Base-by-base conservation (phyloP, 176 grass and related monocot species). In the Musa itinerans region DNA sequence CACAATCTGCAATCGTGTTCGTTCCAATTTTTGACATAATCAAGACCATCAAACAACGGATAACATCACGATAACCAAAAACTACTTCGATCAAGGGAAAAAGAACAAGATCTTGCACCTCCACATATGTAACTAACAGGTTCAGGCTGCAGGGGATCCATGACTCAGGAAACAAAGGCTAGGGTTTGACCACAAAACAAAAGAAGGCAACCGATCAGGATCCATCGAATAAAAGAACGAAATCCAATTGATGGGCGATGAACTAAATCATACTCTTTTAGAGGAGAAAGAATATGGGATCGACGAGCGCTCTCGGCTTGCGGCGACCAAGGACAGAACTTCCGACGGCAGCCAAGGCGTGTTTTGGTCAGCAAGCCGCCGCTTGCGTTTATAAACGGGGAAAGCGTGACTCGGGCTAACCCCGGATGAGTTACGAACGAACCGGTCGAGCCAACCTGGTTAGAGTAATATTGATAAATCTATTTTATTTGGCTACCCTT, bases 71-170 rank as follows among this genome's bases (percentile, higher is more conserved):
- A 24, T 15, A 29, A 49, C 19, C 11, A 2, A 58, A 43, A 23
- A 14, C 26, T 13, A 34, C 23, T 9, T 56, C 9, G 77, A 17
- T 63, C 10, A 69, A 72, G 14, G 48, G 10, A 65, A 4, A 11
- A 81, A 8, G 1, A 16, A n/a, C 11, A 48, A 72, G 16, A 5
- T n/a, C 34, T 55, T 54, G 16, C 72, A 85, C 83, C 83, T 85
- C 83, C 83, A 25, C 83, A 86, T 25, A 66, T 68, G 68, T 86
- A 86, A 57, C 63, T 67, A 5, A 86, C 83, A 16, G 83, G 83
- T 19, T 86, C 83, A 29, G 83, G 78, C 20, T 81, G 83, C 77
- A 34, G 69, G 3, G 73, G 78, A 86, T 86, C 83, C 83, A 86
- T 86, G 73, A 70, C 9, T n/a, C 29, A 15, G 12, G 51, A 1